Conservation (phyloP, 2,329 filamentous ascomycete species). For the Fusarium protoensiforme region DNA sequence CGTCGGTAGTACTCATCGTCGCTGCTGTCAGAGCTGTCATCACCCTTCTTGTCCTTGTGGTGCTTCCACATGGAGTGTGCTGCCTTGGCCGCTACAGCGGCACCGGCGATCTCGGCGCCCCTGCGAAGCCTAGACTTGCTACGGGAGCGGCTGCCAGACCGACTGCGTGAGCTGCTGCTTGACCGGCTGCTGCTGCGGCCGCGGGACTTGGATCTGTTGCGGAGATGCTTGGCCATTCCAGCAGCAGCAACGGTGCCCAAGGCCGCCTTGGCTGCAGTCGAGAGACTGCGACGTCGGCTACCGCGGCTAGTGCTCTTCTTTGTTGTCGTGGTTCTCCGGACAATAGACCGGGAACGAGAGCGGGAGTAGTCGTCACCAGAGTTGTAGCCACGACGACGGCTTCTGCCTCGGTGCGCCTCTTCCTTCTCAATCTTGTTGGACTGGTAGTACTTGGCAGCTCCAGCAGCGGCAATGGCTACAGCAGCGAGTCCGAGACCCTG, state of each 20-base stretch:
- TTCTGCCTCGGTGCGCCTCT: conserved; percentile 66
- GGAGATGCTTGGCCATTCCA: conserved; percentile 67
- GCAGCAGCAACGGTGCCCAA: conserved; percentile 68
- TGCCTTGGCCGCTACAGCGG: conserved; percentile 69
- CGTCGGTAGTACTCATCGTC: conserved; percentile 51
- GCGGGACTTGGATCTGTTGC: conserved; percentile 61
- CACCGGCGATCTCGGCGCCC: conserved; percentile 70
- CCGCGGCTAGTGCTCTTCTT: conserved; percentile 51
- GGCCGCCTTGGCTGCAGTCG: conserved; percentile 65
- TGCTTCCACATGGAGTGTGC: conserved; percentile 71
- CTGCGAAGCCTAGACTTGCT: conserved; percentile 61
- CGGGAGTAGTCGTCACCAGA: conserved; percentile 56
- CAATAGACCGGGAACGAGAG: conserved; percentile 56
- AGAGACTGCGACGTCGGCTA: conserved; percentile 59
- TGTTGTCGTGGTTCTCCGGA: conserved; percentile 46
- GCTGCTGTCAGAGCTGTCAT: conserved; percentile 46
- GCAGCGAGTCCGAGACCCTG: conserved; percentile 72
- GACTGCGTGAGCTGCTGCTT: conserved; percentile 38
- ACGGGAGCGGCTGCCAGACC: conserved; percentile 48
- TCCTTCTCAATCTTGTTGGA: conserved; percentile 70
- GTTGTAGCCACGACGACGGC: conserved; percentile 57
- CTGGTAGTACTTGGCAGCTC: conserved; percentile 73
- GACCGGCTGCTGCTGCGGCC: conserved; percentile 35
- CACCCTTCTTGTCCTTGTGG: conserved; percentile 70
- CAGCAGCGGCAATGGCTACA: conserved; percentile 71